Conservation (phyloP, 768 basidiomycete species). For the Galerina sulciceps region DNA sequence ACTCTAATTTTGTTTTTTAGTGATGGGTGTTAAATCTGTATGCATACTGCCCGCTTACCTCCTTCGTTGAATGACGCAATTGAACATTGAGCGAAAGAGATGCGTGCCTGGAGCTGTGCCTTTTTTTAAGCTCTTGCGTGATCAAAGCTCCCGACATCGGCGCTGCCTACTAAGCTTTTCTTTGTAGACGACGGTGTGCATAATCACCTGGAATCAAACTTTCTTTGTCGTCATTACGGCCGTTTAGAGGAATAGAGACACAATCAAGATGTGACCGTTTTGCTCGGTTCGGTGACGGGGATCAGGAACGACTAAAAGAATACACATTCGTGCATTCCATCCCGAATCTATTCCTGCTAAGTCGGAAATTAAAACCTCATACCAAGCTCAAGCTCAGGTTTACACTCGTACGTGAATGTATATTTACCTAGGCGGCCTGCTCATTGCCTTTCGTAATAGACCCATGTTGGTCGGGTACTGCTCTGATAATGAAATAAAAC, state of each 20-base stretch:
- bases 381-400: not conserved
- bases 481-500: too few relatives aligned
- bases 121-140: not conserved
- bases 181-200: not conserved
- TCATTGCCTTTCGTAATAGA: too few relatives aligned
- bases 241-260: too few relatives aligned
- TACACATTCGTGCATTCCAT: not conserved
- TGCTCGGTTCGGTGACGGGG: too few relatives aligned
- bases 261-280: too few relatives aligned
- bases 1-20: constrained; percentile 16
- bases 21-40: constrained; percentile 10
- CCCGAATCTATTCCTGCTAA: not conserved
- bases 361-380: constrained; percentile 16
- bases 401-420: not conserved
- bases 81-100: not conserved
- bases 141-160: not conserved
- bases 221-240: too few relatives aligned
- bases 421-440: too few relatives aligned
- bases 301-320: too few relatives aligned
- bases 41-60: constrained; percentile 8
- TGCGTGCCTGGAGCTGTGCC: not conserved
- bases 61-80: not conserved
- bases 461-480: too few relatives aligned
- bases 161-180: not conserved
- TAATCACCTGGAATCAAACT: not conserved